phyloP scores from a whole-genome alignment of 2,329 filamentous ascomycete species.

The Grosmannia clavigera region DNA sequence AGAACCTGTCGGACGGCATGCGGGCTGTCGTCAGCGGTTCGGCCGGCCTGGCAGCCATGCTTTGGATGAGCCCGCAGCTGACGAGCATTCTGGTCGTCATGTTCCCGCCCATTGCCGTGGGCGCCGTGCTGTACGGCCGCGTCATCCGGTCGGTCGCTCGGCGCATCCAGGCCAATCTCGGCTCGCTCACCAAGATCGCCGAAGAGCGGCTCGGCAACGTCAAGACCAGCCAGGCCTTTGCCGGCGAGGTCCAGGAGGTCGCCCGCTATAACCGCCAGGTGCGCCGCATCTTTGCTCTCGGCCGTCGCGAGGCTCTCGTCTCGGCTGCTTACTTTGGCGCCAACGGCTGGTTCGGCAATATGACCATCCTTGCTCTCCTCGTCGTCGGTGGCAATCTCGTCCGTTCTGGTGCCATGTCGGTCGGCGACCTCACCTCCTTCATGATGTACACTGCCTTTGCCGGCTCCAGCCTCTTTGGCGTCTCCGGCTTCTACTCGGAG shows the following conservation, averaged over 20 bases:
- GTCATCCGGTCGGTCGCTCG: conserved; percentile 81
- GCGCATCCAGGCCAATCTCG: conserved; percentile 86
- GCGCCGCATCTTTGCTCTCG: conserved; percentile 80
- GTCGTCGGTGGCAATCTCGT: conserved; percentile 88
- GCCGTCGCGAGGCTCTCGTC: conserved; percentile 74
- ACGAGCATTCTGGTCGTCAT: conserved; percentile 77
- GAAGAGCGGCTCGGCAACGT: conserved; percentile 97
- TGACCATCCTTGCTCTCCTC: conserved; percentile 85
- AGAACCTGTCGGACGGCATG: conserved; percentile 94
- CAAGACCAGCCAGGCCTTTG: conserved; percentile 91
- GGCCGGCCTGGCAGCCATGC: conserved; percentile 85
- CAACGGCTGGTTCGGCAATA: conserved; percentile 87
- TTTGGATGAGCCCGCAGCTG: conserved; percentile 85
- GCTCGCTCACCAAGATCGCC: conserved; percentile 88
- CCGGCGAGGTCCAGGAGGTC: conserved; percentile 83
- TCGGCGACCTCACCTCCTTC: conserved; percentile 90
- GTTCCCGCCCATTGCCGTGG: conserved; percentile 81
- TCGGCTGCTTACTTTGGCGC: conserved; percentile 80
- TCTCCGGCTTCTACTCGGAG: conserved; percentile 94
- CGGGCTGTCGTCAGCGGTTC: conserved; percentile 79
- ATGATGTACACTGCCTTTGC: conserved; percentile 94
- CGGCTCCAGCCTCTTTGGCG: conserved; percentile 76
- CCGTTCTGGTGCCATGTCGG: conserved; percentile 68
- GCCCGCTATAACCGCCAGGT: conserved; percentile 85
- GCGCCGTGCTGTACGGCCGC: conserved; percentile 84